Base-by-base conservation (phyloP, 1,139 yeast species). In the Taiozyma sp. region DNA sequence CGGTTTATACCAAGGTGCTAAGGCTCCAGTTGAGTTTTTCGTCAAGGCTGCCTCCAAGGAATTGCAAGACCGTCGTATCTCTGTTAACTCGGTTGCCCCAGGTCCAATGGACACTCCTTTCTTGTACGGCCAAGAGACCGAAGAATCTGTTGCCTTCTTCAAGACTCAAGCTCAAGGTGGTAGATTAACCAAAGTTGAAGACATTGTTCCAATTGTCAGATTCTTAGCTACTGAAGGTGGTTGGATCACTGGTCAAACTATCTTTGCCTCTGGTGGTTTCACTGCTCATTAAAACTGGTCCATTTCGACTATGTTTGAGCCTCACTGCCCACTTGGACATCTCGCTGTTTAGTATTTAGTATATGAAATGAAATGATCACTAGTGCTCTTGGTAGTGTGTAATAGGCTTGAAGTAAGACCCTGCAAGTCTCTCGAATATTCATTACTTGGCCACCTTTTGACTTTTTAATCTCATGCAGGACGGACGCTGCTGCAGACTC, bases 51-150 rank as follows among this genome's bases (percentile, higher is more conserved):
- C 82, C 16, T 78, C 86, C 16, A 80, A 82, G 66, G 87, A 83
- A 63, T 72, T 80, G 54, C 70, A 68, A 30, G 65, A 70, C 24
- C 75, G 70, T 58, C 73, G 75, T 12, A 78, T 83, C 54, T 72
- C 80, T 12, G 84, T 79, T 59, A 81, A 79, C 60, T 73, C 78
- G 60, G 79, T 83, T 53, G 85, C 87, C 4, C 88, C 87, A 47
- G 88, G 87, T 46, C 87, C 88, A 45, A 83, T 83, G 86, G 87
- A 82, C 61, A 83, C 87, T 27, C 86, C 87, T 51, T 83, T 83
- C 70, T 76, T 83, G 64, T 81, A 81, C 59, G 79, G 80, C 24
- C 84, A 80, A 66, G 88, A 83, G 66, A 70, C 74, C 27, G 67
- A 72, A 29, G 79, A 74, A 27, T 76, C 79, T 54, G 74, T 82